These are phyloP conservation scores for Hypoxylon sp. DNA, from an alignment of 2,329 filamentous ascomycete genomes.

Conservation along the genomic window DNA sequence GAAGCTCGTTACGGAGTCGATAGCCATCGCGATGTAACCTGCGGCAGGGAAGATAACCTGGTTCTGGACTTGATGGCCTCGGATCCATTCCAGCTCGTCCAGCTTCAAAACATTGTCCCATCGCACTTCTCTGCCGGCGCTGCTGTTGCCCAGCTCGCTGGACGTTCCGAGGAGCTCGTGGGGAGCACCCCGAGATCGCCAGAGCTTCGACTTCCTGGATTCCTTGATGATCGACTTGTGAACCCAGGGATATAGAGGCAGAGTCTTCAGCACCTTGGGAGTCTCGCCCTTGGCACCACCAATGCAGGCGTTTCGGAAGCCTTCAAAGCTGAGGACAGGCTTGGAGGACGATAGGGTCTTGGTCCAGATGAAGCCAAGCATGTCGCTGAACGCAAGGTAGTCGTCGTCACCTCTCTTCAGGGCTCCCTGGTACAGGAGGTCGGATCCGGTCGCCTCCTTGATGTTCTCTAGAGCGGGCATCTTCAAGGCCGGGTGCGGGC, in stretches of 20 bases:
- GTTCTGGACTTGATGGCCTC: conserved; percentile 4
- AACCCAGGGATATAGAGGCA: background rate
- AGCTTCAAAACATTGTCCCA: conserved; percentile 8
- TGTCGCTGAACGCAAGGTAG: background rate
- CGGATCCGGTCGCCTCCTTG: background rate
- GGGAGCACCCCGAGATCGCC: background rate
- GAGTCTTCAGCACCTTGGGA: background rate
- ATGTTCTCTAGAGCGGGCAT: background rate
- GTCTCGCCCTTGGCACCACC: too few species aligned
- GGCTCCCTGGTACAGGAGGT: background rate
- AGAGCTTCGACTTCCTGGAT: background rate
- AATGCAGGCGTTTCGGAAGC: background rate
- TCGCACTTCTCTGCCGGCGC: background rate
- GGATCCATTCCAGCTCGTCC: conserved; percentile 8
- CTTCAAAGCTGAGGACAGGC: background rate
- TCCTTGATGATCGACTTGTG: background rate
- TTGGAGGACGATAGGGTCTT: background rate
- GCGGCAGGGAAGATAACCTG: conserved; percentile 9
- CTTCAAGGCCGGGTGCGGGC: background rate
- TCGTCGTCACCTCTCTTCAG: background rate
- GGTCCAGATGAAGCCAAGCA: background rate
- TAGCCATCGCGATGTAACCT: conserved; percentile 2
- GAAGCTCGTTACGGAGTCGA: too few species aligned
- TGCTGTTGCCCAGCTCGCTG: background rate
- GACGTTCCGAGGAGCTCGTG: background rate